Base-by-base conservation (phyloP, 2,329 filamentous ascomycete species). In the Calonectria pseudoreteaudii region DNA sequence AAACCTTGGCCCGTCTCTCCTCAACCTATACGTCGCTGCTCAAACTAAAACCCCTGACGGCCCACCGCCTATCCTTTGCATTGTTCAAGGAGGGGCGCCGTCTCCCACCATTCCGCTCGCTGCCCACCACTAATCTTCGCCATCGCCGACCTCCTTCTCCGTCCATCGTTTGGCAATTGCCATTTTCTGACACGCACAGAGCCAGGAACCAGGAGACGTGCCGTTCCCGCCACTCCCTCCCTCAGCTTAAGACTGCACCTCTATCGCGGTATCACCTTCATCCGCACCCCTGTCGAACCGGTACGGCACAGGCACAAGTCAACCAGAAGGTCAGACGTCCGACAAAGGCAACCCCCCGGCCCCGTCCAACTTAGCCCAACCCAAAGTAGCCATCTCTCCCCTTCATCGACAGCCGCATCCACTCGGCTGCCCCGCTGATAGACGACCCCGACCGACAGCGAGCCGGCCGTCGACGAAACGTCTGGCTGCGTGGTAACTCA, bases 361-460 rank as follows among this genome's bases (percentile, higher is more conserved):
- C 70, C 47, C 71, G 75, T 71, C 72, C 78, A 75, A 72, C 75
- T 47, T 65, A 74, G 73, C 75, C 70, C 74, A 78, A 74, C 75
- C 77, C 60, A 60, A 73, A 73, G 41, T 47, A 53, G 62, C 58
- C 66, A 70, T 73, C 66, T 60, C 58, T 73, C 70, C 70, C 52
- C 52, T 62, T 62, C 64, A 49, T 76, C 75, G 68, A 79, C 77
- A 75, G 77, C 74, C 71, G 78, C 77, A 77, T 68, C 66, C 75
- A 78, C 76, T 78, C 70, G 62, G 71, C 69, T 78, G 78, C 79
- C 79, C 79, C 79, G 79, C 79, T 79, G 72, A 74, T 74, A 75
- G 77, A 77, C 74, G 44, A 44, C 68, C 53, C 47, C 60, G 71
- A 73, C 56, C 78, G 72, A 77, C 75, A 78, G 68, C 34, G 34